A percentile compares a stretch with the other conserved stretches of the same genome.
phyloP scores from a whole-genome alignment of 2,329 filamentous ascomycete genomes.

The Salinomyces thailandicus region DNA sequence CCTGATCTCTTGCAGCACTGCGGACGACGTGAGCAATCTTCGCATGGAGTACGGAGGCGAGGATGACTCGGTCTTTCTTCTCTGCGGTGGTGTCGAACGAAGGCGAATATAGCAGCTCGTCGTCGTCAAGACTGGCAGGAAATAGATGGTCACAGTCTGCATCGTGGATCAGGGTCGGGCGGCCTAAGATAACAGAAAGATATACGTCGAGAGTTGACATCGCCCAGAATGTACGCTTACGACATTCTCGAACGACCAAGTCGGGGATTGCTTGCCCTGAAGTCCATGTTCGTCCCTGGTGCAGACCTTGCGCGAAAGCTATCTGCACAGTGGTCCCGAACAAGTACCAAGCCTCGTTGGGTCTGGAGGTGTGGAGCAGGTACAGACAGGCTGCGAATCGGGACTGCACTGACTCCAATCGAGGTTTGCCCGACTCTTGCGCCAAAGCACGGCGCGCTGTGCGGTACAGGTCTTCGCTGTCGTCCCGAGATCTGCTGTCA shows the following conservation, averaged over 20 bases:
- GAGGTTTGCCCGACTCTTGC: constrained; percentile 17
- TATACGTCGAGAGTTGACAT: constrained; percentile 32
- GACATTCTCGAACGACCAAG: constrained; percentile 22
- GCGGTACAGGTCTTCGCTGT: constrained; percentile 22
- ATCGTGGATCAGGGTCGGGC: constrained; percentile 28
- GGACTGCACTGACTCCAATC: constrained; percentile 31
- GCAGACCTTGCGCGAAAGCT: constrained; percentile 28
- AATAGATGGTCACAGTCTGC: constrained; percentile 24
- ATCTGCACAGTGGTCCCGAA: constrained; percentile 30
- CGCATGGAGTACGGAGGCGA: constrained; percentile 22
- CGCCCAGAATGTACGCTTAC: constrained; percentile 30
- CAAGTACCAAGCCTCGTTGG: constrained; percentile 29
- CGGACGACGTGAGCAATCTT: constrained; percentile 21
- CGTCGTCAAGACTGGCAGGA: constrained; percentile 21
- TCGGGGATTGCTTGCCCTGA: constrained; percentile 11
- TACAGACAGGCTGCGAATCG: constrained; percentile 32
- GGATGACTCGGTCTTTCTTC: constrained; percentile 23
- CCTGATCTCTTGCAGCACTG: constrained; percentile 22
- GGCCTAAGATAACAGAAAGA: constrained; percentile 29
- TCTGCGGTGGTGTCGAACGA: background rate
- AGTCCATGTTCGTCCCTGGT: constrained; percentile 17
- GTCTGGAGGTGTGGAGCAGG: constrained; percentile 28
- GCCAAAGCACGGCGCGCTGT: constrained; percentile 15
- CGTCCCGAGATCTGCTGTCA: constrained; percentile 8
- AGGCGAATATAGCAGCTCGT: constrained; percentile 18